Evolutionary conservation across 495 filamentous ascomycete genomes (phyloP).

Genomic region (Astrothelium macrocarpum): DNA sequence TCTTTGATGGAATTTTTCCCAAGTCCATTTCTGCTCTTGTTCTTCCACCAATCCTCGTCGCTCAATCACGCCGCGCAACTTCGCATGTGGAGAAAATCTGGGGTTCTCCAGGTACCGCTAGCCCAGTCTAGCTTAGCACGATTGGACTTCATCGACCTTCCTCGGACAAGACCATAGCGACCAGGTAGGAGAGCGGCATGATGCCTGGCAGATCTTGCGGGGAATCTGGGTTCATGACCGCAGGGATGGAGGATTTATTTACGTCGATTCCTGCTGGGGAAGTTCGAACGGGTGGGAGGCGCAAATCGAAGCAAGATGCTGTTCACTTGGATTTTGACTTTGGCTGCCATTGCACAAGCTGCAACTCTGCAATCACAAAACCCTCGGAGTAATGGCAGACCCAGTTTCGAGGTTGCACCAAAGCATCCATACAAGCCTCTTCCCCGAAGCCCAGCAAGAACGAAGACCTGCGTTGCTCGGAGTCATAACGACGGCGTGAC

Average conservation of each 20-base stretch:
- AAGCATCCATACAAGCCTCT: constrained; percentile 19
- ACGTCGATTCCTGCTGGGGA: neutral
- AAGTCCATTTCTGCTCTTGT: neutral
- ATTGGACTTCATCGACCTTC: neutral
- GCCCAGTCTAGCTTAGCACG: neutral
- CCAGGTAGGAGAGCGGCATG: neutral
- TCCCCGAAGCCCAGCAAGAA: constrained; percentile 17
- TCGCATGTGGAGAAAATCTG: constrained; percentile 1
- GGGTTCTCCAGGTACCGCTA: constrained; percentile 3
- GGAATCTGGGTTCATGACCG: neutral
- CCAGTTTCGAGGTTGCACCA: constrained; percentile 3
- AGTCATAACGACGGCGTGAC: constrained; percentile 34
- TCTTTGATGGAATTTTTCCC: neutral
- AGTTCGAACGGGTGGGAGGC: neutral
- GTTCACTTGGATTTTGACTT: neutral
- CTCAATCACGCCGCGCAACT: neutral
- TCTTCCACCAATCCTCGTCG: constrained; percentile 4
- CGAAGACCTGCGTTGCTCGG: constrained; percentile 22
- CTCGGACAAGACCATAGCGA: constrained; percentile 3
- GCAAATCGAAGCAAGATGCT: neutral
- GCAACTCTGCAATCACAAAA: neutral
- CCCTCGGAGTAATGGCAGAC: neutral
- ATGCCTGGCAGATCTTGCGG: neutral
- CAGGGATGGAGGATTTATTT: neutral
- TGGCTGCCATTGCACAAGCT: neutral